These are phyloP conservation scores for Suillus subalutaceus DNA, from an alignment of 768 basidiomycete genomes.

Conservation along the genomic window DNA sequence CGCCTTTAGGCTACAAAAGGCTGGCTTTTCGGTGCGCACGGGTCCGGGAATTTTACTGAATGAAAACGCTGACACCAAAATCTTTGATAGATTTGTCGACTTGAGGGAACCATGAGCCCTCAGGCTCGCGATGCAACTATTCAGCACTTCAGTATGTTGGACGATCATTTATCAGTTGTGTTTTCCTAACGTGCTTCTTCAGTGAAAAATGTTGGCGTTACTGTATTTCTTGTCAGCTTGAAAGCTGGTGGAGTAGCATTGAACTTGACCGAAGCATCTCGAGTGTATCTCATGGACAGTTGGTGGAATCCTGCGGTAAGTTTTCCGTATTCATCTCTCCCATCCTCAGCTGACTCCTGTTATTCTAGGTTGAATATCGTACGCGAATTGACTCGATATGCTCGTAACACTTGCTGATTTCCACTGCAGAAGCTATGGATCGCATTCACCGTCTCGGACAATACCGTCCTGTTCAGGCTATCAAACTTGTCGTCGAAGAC, in stretches of 20 bases:
- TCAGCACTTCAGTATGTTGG: conserved; percentile 82
- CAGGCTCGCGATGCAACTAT: conserved; percentile 94
- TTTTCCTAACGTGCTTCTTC: conserved; percentile 2
- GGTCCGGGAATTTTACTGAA: neutral
- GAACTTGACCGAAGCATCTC: conserved; percentile 88
- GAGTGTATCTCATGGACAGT: conserved; percentile 95
- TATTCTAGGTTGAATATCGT: conserved; percentile 73
- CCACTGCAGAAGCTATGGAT: conserved; percentile 85
- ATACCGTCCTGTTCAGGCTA: conserved; percentile 88
- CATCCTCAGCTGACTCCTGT: neutral
- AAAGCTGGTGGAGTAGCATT: conserved; percentile 96
- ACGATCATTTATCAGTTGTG: neutral
- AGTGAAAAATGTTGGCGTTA: conserved; percentile 94
- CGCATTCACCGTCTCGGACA: conserved; percentile 97
- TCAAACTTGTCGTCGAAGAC: conserved; percentile 94
- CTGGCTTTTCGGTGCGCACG: conserved; percentile 76
- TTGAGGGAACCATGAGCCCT: conserved; percentile 97
- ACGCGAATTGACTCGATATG: conserved; percentile 34
- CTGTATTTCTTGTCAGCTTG: conserved; percentile 95
- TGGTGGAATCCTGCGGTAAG: conserved; percentile 98
- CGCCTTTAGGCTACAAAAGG: conserved; percentile 87
- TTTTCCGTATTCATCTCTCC: conserved; percentile 17
- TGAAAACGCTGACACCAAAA: conserved; percentile 14
- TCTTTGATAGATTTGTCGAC: conserved; percentile 72
- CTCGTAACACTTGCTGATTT: conserved; percentile 2